Evolutionary conservation across 2,329 filamentous ascomycete genomes (phyloP), one percentile per base, ranked within the genome.

Genomic region (Phaeomoniella chlamydospora): DNA sequence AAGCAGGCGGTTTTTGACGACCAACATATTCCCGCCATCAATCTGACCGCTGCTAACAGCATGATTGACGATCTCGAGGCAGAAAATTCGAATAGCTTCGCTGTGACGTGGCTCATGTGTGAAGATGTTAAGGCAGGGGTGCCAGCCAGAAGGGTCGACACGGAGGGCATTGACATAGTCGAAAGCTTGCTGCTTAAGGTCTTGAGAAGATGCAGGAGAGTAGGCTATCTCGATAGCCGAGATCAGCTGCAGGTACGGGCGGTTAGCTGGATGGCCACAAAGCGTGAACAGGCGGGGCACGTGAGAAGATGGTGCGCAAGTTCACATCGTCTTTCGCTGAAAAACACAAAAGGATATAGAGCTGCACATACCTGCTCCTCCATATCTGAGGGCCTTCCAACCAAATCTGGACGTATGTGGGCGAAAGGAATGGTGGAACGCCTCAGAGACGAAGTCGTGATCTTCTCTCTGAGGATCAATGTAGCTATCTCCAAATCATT

Each of bases 51-150:
- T 77, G 52, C 92, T 82, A 33, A 94, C 76, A 33, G 86, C 85
- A 62, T 82, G 85, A 61, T 94, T 96, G 58, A 98, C 77, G 34
- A 94, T 77, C 54, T 98, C 90, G 43, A 98, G 73, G 43, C 82
- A 84, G 41, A 90, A 81, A 55, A 94, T 74, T 36, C 90, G 83
- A 35, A 92, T 80, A 37, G 94, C 77, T 47, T 94, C 87, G 44
- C 80, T 77, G 35, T 78, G 66, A 42, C 74, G 75, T 34, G 84
- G 85, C 16, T 70, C 70, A 54, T 83, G 76, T 37, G 77, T 82
- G 63, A 96, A 96, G 47, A 98, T 77, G 22, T 73, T 64, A 37
- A 90, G 75, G 62, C 87, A 93, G 49, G 84, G 75, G 58, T 93
- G 86, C 84, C 88, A 94, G 58, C 80, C 86, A 51, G 83, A 77